phyloP scores from a whole-genome alignment of 2,329 filamentous ascomycete species.

The Sporothrix dimorphospora region DNA sequence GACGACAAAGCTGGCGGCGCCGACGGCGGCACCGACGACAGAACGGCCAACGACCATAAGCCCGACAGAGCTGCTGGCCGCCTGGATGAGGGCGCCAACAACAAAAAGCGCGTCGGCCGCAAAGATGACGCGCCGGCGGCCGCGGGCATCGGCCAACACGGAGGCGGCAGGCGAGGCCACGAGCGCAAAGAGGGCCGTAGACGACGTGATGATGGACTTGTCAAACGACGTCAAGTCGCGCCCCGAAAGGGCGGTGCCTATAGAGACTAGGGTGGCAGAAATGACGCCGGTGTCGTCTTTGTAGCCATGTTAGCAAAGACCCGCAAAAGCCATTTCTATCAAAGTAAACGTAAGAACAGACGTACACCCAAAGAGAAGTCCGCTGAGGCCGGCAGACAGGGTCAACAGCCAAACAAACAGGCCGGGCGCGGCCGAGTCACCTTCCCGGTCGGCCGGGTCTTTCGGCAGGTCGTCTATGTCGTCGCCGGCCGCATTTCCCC shows the following conservation, averaged over 20 bases:
- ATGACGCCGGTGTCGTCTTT: constrained; percentile 70
- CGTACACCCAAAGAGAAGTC: constrained; percentile 69
- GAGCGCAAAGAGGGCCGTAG: constrained; percentile 68
- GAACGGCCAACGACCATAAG: constrained; percentile 69
- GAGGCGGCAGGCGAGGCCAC: constrained; percentile 66
- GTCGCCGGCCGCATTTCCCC: background rate
- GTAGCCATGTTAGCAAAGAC: constrained; percentile 28
- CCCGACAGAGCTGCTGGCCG: constrained; percentile 58
- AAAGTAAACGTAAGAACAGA: background rate
- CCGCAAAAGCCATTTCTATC: background rate
- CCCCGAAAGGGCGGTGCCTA: constrained; percentile 61
- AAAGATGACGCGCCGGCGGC: constrained; percentile 65
- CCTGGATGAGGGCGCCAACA: constrained; percentile 67
- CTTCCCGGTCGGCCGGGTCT: constrained; percentile 16
- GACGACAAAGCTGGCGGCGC: constrained; percentile 78
- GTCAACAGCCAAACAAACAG: constrained; percentile 65
- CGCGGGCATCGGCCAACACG: constrained; percentile 63
- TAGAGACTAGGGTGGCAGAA: constrained; percentile 67
- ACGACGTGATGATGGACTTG: constrained; percentile 72
- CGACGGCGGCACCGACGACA: constrained; percentile 73
- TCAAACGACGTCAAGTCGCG: constrained; percentile 63
- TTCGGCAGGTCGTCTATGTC: background rate
- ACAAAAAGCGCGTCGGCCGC: constrained; percentile 69
- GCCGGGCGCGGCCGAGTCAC: constrained; percentile 42
- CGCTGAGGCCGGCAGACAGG: constrained; percentile 67